These are phyloP conservation scores for Rhipidocladum racemiflorum DNA, from an alignment of 176 grass and related monocot species.

Conservation along the genomic window DNA sequence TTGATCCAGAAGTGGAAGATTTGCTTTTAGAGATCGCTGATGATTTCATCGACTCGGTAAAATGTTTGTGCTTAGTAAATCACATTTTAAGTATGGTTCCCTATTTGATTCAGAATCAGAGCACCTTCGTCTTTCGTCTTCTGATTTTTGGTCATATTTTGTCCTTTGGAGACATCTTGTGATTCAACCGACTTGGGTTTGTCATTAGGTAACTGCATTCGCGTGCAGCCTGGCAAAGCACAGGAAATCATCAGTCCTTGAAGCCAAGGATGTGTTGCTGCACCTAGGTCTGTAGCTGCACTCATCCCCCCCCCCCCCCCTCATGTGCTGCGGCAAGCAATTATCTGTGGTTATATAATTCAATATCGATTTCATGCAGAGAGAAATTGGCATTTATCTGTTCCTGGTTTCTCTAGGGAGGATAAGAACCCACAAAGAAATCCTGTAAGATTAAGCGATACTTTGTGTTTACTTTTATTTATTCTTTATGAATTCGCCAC, in stretches of 20 bases:
- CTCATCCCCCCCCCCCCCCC: not conserved
- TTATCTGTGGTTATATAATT: conserved; percentile 23
- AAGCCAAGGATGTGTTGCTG: conserved; percentile 83
- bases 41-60: conserved; percentile 92
- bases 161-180: conserved; percentile 14
- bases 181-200: conserved; percentile 26
- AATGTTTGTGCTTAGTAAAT: conserved; percentile 14
- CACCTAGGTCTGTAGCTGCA: conserved; percentile 63
- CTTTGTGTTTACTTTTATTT: conserved; percentile 4
- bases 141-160: conserved; percentile 4
- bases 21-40: conserved; percentile 78
- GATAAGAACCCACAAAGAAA: conserved; percentile 72
- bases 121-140: conserved; percentile 21
- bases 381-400: conserved; percentile 72
- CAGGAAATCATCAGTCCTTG: conserved; percentile 78
- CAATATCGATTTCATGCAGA: conserved; percentile 48
- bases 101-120: conserved; percentile 9
- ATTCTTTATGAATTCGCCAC: not conserved
- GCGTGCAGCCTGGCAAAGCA: conserved; percentile 87
- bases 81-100: not conserved
- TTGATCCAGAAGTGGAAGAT: conserved; percentile 83
- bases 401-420: conserved; percentile 91
- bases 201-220: conserved; percentile 74
- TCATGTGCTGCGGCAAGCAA: not conserved
- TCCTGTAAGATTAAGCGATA: conserved; percentile 56